Evolutionary conservation across 176 grass and related monocot species (phyloP), one percentile per base, ranked within the genome.

Genomic region (Juncus effusus): DNA sequence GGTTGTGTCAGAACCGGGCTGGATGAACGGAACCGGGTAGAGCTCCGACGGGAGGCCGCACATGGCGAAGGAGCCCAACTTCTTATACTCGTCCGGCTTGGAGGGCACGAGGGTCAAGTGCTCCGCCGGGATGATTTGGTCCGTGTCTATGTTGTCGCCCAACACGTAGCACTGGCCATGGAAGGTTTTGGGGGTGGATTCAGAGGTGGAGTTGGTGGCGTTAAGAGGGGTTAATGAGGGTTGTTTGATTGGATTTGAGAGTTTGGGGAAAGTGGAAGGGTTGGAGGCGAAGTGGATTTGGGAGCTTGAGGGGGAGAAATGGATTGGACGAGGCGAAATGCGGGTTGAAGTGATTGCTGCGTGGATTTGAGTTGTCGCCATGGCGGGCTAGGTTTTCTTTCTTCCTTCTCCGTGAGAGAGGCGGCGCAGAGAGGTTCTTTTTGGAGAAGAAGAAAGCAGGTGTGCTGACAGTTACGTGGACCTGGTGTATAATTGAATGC

Each of bases 41-140:
- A 81, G 68, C 9, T 68, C 62, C 4, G 85, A 61, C 0, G 85
- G 85, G 16, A 97, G 94, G 72, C 94, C 88, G 3, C 36, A 37
- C 66, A 97, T 83, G 61, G 83, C 83, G 52, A 78, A 85, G n/a
- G 94, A 97, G n/a, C 88, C 94, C 5, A 93, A 80, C 69, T 97
- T 97, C 57, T 70, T 73, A 82, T 97, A 97, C 67, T 97, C 94
- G 16, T 97, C 85, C 3, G 82, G 85, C 53, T 97, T 97, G 63
- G 88, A 97, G 5, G 93, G 93, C 57, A 97, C 88, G 13, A 97
- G 80, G 35, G 93, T 97, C 64, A 97, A 78, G 82, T 97, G 61
- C 88, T 97, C 93, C 3, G 93, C 93, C 0, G 93, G 82, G 58
- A 97, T 97, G 60, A 97, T 97, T 82, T 97, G 93, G 76, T 97